Percentiles rank a stretch among this genome's conserved stretches.
phyloP scores from a whole-genome alignment of 805 yeast species.

The Wickerhamiella spandovensis region DNA sequence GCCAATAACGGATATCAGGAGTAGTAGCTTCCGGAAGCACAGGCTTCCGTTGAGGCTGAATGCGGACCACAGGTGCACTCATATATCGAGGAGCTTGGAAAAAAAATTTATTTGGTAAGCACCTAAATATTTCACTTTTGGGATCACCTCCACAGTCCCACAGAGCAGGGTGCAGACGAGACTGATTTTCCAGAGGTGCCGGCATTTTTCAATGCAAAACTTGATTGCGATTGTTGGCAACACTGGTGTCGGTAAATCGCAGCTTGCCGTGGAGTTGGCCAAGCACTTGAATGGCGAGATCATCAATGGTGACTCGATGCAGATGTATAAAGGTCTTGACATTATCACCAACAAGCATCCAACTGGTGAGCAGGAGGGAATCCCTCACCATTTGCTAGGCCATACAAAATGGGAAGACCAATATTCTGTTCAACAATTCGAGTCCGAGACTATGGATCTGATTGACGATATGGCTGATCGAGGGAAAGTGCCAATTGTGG shows the following conservation, averaged over 20 bases:
- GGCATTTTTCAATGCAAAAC: constrained; percentile 18
- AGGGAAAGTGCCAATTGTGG: constrained; percentile 71
- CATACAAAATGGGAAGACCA: constrained; percentile 72
- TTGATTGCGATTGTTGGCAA: constrained; percentile 73
- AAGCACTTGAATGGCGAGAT: constrained; percentile 69
- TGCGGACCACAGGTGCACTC: constrained; percentile 16
- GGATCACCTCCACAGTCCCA: neutral
- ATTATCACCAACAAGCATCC: constrained; percentile 92
- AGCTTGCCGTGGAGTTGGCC: constrained; percentile 69
- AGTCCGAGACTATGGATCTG: constrained; percentile 44
- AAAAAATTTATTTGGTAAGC: constrained; percentile 1
- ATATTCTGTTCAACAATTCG: constrained; percentile 68
- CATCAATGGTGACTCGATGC: constrained; percentile 96
- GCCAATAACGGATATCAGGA: constrained; percentile 80
- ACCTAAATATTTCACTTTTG: neutral
- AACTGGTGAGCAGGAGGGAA: constrained; percentile 51
- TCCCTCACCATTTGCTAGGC: constrained; percentile 79
- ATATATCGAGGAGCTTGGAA: constrained; percentile 6
- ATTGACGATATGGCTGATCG: constrained; percentile 52
- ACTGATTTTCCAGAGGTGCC: neutral
- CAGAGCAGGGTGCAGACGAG: neutral
- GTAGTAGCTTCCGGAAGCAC: constrained; percentile 17
- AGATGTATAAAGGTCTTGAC: constrained; percentile 62
- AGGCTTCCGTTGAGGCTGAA: constrained; percentile 15
- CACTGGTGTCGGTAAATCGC: constrained; percentile 94